phyloP scores from a whole-genome alignment of 768 basidiomycete species.

The Glaciozyma antarctica region DNA sequence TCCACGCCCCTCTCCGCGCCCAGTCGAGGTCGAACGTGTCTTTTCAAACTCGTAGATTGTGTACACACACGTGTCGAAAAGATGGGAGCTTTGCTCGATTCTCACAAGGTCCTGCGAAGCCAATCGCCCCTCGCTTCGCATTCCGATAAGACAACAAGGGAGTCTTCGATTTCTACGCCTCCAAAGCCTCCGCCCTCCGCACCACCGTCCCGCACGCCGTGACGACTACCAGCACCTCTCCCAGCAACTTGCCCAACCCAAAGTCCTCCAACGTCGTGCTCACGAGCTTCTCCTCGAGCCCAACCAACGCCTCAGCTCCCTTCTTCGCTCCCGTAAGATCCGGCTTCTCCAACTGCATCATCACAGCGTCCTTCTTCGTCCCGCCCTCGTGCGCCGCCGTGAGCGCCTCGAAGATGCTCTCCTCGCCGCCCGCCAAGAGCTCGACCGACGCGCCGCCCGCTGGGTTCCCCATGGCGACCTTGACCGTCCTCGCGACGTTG shows the following conservation, averaged over 20 bases:
- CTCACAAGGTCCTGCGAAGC: too few species aligned
- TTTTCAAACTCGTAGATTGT: too few species aligned
- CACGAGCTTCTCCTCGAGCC: conserved; percentile 9
- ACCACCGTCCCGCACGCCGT: background rate
- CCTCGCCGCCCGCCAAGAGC: conserved; percentile 19
- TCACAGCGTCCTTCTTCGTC: conserved; percentile 6
- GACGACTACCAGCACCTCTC: conserved; percentile 13
- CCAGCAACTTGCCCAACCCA: conserved; percentile 23
- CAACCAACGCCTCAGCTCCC: conserved; percentile 16
- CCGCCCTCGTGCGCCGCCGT: conserved; percentile 17
- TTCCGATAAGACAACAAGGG: background rate
- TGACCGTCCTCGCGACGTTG: conserved; percentile 23
- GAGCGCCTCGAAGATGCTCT: conserved; percentile 27
- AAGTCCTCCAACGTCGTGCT: conserved; percentile 22
- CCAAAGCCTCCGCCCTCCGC: background rate
- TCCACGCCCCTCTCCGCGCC: too few species aligned
- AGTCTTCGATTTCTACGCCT: background rate
- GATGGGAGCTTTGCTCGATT: too few species aligned
- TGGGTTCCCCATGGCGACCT: conserved; percentile 13
- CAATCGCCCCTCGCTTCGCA: too few species aligned
- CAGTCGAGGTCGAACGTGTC: too few species aligned
- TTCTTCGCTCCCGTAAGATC: conserved; percentile 10
- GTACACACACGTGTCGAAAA: too few species aligned
- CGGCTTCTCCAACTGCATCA: conserved; percentile 19
- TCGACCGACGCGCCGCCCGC: conserved; percentile 7